A percentile compares a stretch with the other conserved stretches of the same genome.
phyloP scores from a whole-genome alignment of 176 grass and related monocot species.

The Aegilops longissima region DNA sequence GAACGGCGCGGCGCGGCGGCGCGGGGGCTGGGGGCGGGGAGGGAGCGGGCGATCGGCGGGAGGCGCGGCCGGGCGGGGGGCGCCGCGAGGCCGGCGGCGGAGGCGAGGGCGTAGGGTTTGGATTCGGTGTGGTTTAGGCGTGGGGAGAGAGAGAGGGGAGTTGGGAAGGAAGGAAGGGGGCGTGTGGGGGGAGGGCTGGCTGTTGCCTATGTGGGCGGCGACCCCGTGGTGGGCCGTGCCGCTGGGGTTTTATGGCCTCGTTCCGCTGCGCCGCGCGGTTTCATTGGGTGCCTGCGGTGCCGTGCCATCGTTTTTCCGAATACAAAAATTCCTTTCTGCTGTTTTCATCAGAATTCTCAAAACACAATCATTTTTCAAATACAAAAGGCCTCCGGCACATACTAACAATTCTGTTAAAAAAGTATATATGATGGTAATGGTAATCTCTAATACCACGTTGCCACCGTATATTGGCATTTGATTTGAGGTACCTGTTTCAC shows the following conservation, averaged over 20 bases:
- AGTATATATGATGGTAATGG: no score
- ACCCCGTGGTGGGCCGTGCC: conserved; percentile 17
- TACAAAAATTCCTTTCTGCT: no score
- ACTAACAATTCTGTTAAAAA: no score
- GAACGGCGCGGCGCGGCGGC: not conserved
- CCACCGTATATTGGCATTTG: no score
- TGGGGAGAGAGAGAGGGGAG: not conserved
- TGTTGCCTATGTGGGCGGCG: not conserved
- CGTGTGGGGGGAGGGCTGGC: not conserved
- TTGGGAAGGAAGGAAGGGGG: not conserved
- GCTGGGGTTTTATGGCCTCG: not conserved
- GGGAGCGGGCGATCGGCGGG: not conserved
- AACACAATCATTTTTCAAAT: no score
- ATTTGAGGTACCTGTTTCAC: no score
- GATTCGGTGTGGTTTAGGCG: conserved; percentile 24
- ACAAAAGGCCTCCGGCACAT: no score
- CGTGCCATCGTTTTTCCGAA: not conserved
- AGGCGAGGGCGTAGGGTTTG: conserved; percentile 47
- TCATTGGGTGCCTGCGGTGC: not conserved
- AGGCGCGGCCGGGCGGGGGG: no score
- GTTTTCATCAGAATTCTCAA: no score
- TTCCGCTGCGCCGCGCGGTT: not conserved
- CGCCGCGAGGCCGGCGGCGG: not conserved
- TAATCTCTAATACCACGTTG: no score
- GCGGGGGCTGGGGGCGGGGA: no score